These are phyloP conservation scores for Cystobasidium sp. DNA, from an alignment of 1,284 basidiomycete species.

Conservation along the genomic window DNA sequence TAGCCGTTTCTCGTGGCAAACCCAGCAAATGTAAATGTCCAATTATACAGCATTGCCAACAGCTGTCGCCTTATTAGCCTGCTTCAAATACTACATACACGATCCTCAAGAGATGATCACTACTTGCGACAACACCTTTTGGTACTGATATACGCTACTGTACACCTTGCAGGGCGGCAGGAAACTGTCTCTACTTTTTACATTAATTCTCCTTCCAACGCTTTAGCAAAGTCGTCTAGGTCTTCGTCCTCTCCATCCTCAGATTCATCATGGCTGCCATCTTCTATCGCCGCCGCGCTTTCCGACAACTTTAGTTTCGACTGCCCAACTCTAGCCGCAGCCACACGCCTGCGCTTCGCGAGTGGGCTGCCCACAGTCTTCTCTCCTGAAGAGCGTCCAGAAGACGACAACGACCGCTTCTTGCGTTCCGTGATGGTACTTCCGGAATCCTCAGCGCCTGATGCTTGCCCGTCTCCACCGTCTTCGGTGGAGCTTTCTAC, in stretches of 20 bases:
- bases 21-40: too few relatives aligned
- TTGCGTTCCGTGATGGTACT: neutral
- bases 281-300: neutral
- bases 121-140: too few relatives aligned
- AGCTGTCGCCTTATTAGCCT: neutral
- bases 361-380: slow-evolving; percentile 19
- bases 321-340: slow-evolving; percentile 32
- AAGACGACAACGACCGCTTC: neutral
- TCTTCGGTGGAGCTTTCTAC: slow-evolving; percentile 7
- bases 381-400: neutral
- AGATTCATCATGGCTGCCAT: neutral
- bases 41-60: too few relatives aligned
- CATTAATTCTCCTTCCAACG: slow-evolving; percentile 32
- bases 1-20: too few relatives aligned
- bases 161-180: neutral
- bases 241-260: slow-evolving; percentile 24
- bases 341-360: slow-evolving; percentile 32
- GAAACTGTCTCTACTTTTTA: slow-evolving; percentile 3
- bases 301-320: slow-evolving; percentile 39
- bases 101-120: too few relatives aligned
- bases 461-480: neutral
- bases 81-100: slow-evolving; percentile 1
- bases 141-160: neutral
- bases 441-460: neutral
- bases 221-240: slow-evolving; percentile 42